A percentile compares a stretch with the other conserved stretches of the same genome.
These are phyloP conservation scores for Aureobasidium lini DNA, from an alignment of 2,329 filamentous ascomycete genomes.

Conservation along the genomic window DNA sequence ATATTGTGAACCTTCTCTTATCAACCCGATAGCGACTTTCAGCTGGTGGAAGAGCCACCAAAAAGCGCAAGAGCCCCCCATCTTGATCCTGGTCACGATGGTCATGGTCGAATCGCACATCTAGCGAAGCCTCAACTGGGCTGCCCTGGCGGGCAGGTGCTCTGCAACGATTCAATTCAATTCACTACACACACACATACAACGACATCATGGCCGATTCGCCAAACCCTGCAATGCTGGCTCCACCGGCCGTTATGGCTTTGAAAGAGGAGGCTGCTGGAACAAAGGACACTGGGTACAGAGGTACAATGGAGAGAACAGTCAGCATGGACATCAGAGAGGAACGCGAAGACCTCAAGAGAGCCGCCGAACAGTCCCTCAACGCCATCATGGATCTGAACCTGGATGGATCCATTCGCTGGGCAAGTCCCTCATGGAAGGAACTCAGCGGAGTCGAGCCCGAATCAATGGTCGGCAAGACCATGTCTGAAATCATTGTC, in stretches of 20 bases:
- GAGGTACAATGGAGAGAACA: slow-evolving; percentile 48
- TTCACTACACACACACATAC: neutral
- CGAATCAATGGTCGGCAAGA: slow-evolving; percentile 64
- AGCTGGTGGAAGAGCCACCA: neutral
- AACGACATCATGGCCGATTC: slow-evolving; percentile 5
- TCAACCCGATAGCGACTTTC: neutral
- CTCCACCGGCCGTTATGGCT: slow-evolving; percentile 37
- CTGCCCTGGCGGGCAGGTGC: slow-evolving; percentile 15
- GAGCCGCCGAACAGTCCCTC: slow-evolving; percentile 90
- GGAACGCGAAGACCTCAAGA: slow-evolving; percentile 86
- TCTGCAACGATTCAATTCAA: slow-evolving; percentile 7
- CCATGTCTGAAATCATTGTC: slow-evolving; percentile 73
- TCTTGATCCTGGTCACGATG: slow-evolving; percentile 15
- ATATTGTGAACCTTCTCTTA: neutral
- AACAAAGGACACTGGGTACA: slow-evolving; percentile 15
- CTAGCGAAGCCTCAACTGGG: slow-evolving; percentile 11
- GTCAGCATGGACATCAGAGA: slow-evolving; percentile 86
- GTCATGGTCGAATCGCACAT: slow-evolving; percentile 12
- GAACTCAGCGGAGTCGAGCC: slow-evolving; percentile 80
- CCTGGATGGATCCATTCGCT: slow-evolving; percentile 82
- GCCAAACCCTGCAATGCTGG: slow-evolving; percentile 25
- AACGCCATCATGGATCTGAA: slow-evolving; percentile 95
- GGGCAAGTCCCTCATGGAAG: slow-evolving; percentile 93
- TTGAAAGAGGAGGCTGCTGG: slow-evolving; percentile 33
- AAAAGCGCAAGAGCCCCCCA: slow-evolving; percentile 6